phyloP scores from a whole-genome alignment of 495 filamentous ascomycete species.

The Penicillium paradoxum region DNA sequence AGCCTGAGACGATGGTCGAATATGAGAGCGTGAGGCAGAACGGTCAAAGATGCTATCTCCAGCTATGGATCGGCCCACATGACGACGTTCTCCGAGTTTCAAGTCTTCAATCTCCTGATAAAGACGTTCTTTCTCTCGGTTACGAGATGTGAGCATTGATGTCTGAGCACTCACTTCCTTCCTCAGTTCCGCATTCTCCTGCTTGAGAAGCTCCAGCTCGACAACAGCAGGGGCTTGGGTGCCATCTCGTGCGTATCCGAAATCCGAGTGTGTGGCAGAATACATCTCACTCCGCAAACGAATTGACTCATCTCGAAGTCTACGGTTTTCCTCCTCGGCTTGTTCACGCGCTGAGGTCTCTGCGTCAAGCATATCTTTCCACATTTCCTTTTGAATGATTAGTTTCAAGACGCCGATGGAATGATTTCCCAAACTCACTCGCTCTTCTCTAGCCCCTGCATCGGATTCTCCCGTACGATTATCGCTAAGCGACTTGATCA shows the following conservation, averaged over 20 bases:
- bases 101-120: slow-evolving; percentile 97
- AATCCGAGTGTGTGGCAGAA: slow-evolving; percentile 33
- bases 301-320: slow-evolving; percentile 78
- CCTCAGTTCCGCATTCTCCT: slow-evolving; percentile 87
- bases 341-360: slow-evolving; percentile 88
- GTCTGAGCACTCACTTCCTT: slow-evolving; percentile 93
- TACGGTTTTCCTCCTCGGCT: slow-evolving; percentile 79
- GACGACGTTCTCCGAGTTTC: slow-evolving; percentile 76
- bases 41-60: slow-evolving; percentile 91
- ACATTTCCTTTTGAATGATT: slow-evolving; percentile 61
- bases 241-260: slow-evolving; percentile 60
- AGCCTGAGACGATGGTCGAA: slow-evolving; percentile 63
- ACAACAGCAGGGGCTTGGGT: slow-evolving; percentile 55
- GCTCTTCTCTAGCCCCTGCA: slow-evolving; percentile 75
- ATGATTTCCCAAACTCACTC: slow-evolving; percentile 37
- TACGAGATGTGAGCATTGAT: slow-evolving; percentile 94
- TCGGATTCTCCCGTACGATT: slow-evolving; percentile 57
- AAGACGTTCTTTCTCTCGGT: slow-evolving; percentile 87
- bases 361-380: slow-evolving; percentile 92
- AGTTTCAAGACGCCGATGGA: not conserved
- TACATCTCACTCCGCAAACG: slow-evolving; percentile 64
- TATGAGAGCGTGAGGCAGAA: slow-evolving; percentile 79
- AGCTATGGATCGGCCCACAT: slow-evolving; percentile 58
- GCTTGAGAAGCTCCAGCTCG: slow-evolving; percentile 73
- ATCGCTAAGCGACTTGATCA: slow-evolving; percentile 68